These are phyloP conservation scores for Globisporangium solare DNA, from an alignment of 352 stramenopile species.

Conservation along the genomic window DNA sequence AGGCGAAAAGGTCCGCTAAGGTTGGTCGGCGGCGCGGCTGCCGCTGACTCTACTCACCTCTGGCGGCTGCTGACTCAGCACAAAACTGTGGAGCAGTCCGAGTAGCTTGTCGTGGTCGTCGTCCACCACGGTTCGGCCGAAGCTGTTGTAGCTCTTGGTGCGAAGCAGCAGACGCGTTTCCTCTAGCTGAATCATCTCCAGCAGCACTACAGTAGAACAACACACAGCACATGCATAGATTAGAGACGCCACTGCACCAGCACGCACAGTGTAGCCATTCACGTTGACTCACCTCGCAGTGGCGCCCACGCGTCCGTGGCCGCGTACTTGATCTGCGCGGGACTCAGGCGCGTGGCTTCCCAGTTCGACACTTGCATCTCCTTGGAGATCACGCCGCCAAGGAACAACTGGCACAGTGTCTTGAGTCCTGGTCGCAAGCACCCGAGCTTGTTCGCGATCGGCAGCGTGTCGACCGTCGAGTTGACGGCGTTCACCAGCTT, in stretches of 20 bases:
- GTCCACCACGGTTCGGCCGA: constrained; percentile 27
- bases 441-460: constrained; percentile 70
- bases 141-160: constrained; percentile 66
- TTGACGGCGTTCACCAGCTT: constrained; percentile 53
- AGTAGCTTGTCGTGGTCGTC: constrained; percentile 46
- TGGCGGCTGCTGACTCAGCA: constrained; percentile 17
- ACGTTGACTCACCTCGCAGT: constrained; percentile 44
- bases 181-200: constrained; percentile 68
- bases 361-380: constrained; percentile 87
- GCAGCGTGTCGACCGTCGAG: constrained; percentile 77
- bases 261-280: constrained; percentile 5
- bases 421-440: constrained; percentile 69
- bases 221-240: neutral
- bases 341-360: constrained; percentile 58
- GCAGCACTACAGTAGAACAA: constrained; percentile 39
- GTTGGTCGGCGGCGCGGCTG: neutral
- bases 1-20: neutral
- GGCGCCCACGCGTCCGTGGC: constrained; percentile 79
- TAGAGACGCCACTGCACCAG: too few species aligned
- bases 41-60: constrained; percentile 11
- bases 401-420: constrained; percentile 73
- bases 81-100: constrained; percentile 37
- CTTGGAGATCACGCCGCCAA: constrained; percentile 64
- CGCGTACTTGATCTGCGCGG: constrained; percentile 73
- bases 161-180: constrained; percentile 47